A percentile compares a stretch with the other conserved stretches of the same genome.
These are phyloP conservation scores for Shiraia bambusicola DNA, from an alignment of 2,329 filamentous ascomycete species.

Conservation along the genomic window DNA sequence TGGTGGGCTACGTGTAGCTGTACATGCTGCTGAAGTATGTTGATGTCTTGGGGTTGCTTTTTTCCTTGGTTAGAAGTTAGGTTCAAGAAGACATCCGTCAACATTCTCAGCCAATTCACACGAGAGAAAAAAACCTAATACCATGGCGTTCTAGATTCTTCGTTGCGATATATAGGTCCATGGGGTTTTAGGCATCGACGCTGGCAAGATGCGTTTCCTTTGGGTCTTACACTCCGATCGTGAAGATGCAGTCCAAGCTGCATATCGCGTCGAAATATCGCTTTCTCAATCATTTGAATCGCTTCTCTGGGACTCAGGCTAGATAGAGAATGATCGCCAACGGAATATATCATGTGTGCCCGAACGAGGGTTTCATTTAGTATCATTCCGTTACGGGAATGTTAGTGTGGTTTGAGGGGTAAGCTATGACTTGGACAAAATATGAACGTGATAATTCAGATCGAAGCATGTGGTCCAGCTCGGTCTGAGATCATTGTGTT, in stretches of 20 bases:
- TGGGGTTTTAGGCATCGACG: constrained; percentile 45
- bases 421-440: constrained; percentile 38
- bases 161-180: constrained; percentile 44
- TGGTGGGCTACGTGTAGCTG: too few species aligned
- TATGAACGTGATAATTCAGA: constrained; percentile 36
- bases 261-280: constrained; percentile 31
- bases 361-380: constrained; percentile 40
- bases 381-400: constrained; percentile 42
- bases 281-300: constrained; percentile 8
- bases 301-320: constrained; percentile 24
- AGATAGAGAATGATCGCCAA: constrained; percentile 21
- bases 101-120: too few species aligned
- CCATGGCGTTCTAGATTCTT: constrained; percentile 30
- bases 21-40: too few species aligned
- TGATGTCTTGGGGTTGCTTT: too few species aligned
- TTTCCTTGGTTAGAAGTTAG: too few species aligned
- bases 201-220: constrained; percentile 42
- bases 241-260: constrained; percentile 34
- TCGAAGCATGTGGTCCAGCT: constrained; percentile 27
- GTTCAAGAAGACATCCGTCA: too few species aligned
- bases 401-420: constrained; percentile 43
- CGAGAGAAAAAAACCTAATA: too few species aligned
- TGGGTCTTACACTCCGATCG: constrained; percentile 37
- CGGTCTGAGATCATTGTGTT: constrained; percentile 31
- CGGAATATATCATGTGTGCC: constrained; percentile 34